These are phyloP conservation scores for Marvania coccoides DNA, from an alignment of 139 green algal species.

Conservation along the genomic window DNA sequence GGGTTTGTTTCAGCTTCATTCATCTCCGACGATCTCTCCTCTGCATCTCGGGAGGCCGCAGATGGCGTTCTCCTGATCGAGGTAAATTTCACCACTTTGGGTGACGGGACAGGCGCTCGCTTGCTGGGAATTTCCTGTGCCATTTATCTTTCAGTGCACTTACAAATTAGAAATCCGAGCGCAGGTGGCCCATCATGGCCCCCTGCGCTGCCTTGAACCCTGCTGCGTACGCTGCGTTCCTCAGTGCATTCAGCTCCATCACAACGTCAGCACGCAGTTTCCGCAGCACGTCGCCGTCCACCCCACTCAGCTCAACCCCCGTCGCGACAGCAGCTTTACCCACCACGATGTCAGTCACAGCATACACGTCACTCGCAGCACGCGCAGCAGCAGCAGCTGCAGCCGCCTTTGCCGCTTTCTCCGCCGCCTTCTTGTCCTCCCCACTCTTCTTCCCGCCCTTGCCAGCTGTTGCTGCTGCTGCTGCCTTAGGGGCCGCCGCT, in stretches of 20 bases:
- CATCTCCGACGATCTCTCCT: no score
- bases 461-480: constrained; percentile 2
- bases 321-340: not conserved
- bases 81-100: no score
- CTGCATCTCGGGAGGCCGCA: not conserved
- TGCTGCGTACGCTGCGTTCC: constrained; percentile 54
- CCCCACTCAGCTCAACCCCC: not conserved
- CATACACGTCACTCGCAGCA: constrained; percentile 1
- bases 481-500: not conserved
- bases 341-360: not conserved
- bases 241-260: constrained; percentile 49
- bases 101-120: no score
- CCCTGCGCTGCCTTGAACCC: constrained; percentile 52
- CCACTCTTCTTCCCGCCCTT: not conserved
- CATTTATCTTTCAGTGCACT: not conserved
- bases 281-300: not conserved
- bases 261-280: constrained; percentile 48
- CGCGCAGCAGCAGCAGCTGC: not conserved
- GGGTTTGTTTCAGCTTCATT: no score
- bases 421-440: constrained; percentile 2
- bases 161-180: not conserved
- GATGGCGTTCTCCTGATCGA: not conserved
- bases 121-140: no score
- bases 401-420: not conserved
- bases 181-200: constrained; percentile 34